These are phyloP conservation scores for Calonectria ilicicola DNA, from an alignment of 2,329 filamentous ascomycete genomes.

Conservation along the genomic window DNA sequence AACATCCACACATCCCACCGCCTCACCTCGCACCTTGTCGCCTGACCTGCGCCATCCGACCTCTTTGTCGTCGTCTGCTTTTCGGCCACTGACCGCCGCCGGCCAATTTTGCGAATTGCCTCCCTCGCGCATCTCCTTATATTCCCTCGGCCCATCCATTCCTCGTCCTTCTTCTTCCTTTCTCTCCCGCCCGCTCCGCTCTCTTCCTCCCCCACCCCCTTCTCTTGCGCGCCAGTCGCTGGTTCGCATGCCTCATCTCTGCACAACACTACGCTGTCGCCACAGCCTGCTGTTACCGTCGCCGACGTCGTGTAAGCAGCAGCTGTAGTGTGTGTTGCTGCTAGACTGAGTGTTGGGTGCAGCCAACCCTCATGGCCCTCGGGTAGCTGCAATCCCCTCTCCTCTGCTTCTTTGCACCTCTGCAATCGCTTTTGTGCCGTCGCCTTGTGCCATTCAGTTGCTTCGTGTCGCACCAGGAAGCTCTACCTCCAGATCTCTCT, in stretches of 20 bases:
- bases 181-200: slow-evolving; percentile 26
- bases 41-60: slow-evolving; percentile 37
- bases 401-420: neutral
- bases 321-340: slow-evolving; percentile 37
- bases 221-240: slow-evolving; percentile 34
- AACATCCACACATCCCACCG: slow-evolving; percentile 34
- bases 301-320: slow-evolving; percentile 38
- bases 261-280: slow-evolving; percentile 45
- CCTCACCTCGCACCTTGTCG: slow-evolving; percentile 37
- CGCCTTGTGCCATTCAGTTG: slow-evolving; percentile 13
- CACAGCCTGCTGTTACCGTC: slow-evolving; percentile 38
- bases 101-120: slow-evolving; percentile 42
- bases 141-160: slow-evolving; percentile 1
- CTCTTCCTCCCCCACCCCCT: slow-evolving; percentile 29
- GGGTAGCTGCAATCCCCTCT: slow-evolving; percentile 43
- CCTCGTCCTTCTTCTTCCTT: slow-evolving; percentile 4
- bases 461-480: slow-evolving; percentile 28
- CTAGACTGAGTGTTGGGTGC: slow-evolving; percentile 35
- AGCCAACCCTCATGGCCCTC: slow-evolving; percentile 42
- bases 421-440: slow-evolving; percentile 22
- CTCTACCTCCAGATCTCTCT: slow-evolving; percentile 17
- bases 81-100: slow-evolving; percentile 38
- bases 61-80: slow-evolving; percentile 14
- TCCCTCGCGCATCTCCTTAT: slow-evolving; percentile 25
- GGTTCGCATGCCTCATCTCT: slow-evolving; percentile 51